Percentiles rank a stretch among this genome's conserved stretches.
These are phyloP conservation scores for Arthrobotrys pseudoclavata DNA, from an alignment of 2,329 filamentous ascomycete species.

Conservation along the genomic window DNA sequence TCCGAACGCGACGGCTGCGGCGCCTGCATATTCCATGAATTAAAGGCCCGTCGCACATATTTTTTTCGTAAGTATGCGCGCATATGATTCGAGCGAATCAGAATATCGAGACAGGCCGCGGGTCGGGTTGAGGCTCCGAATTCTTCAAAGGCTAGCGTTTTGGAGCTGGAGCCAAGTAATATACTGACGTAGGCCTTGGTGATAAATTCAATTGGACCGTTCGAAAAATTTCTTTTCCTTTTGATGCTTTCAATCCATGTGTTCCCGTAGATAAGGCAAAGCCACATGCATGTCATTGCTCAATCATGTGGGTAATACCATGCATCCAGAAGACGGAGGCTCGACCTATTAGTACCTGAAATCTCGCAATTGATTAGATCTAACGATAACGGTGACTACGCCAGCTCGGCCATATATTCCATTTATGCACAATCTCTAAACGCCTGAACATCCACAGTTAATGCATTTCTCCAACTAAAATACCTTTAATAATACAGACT, in stretches of 20 bases:
- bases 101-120: not conserved
- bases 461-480: constrained; percentile 53
- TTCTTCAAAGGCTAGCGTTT: not conserved
- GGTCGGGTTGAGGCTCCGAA: not conserved
- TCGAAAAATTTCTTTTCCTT: too few species aligned
- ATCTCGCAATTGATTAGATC: not conserved
- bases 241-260: too few species aligned
- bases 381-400: not conserved
- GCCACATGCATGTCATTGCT: too few species aligned
- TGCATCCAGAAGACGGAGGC: too few species aligned
- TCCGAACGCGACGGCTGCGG: constrained; percentile 18
- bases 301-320: too few species aligned
- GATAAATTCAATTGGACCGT: too few species aligned
- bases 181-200: too few species aligned
- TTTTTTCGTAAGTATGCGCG: not conserved
- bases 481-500: constrained; percentile 57
- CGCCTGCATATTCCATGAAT: not conserved
- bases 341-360: too few species aligned
- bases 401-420: constrained; percentile 20
- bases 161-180: too few species aligned
- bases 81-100: not conserved
- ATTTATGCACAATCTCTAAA: constrained; percentile 26
- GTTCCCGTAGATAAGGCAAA: too few species aligned
- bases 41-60: not conserved
- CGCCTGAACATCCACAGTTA: constrained; percentile 37